Base-by-base conservation (phyloP, 495 filamentous ascomycete genomes). In the Niebla homalea region DNA sequence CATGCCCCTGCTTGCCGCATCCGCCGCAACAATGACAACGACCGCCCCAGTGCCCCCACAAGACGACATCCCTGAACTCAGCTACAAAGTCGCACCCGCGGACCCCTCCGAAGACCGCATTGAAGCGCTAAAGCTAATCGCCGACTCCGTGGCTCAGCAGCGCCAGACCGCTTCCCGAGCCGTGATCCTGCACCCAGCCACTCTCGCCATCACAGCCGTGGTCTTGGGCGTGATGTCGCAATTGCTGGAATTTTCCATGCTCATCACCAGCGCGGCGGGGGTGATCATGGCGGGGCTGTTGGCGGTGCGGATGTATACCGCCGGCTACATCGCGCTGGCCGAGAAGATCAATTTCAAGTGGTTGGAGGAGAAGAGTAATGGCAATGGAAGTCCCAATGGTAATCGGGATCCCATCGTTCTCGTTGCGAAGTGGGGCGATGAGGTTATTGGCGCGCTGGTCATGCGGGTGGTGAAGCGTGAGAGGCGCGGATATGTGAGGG, bases 71-170 rank as follows among this genome's bases (percentile, higher is more conserved):
- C 49, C 43, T 36, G 40, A 59, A 51, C 36, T 56, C 65, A 50
- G 40, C 48, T 42, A 53, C 60, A 3, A 50, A 0, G 29, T 48
- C 45, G 45, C 45, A 2, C 45, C 58, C 20, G 49, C 63, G 5
- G 46, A 57, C 32, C 37, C 46, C 44, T n/a, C 26, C 32, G 22
- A 18, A 26, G 39, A 40, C 49, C 62, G 65, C 40, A 56, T 67
- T 36, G 53, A 67, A 14, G 67, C 73, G 5, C 64, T 80, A 16
- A 64, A 65, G 32, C 70, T 81, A 10, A 65, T 81, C 49, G 65
- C 78, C 12, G 69, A 77, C 62, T 75, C 72, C 36, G 67, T 87
- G 45, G 77, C 79, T 14, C 78, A 85, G 55, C 79, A 84, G 55
- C 74, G 79, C 21, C 73, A 80, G 57, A 22, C 64, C 5, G 71